These are phyloP conservation scores for Podila clonocystis DNA, from an alignment of 192 early-diverging fungal species.

Conservation along the genomic window DNA sequence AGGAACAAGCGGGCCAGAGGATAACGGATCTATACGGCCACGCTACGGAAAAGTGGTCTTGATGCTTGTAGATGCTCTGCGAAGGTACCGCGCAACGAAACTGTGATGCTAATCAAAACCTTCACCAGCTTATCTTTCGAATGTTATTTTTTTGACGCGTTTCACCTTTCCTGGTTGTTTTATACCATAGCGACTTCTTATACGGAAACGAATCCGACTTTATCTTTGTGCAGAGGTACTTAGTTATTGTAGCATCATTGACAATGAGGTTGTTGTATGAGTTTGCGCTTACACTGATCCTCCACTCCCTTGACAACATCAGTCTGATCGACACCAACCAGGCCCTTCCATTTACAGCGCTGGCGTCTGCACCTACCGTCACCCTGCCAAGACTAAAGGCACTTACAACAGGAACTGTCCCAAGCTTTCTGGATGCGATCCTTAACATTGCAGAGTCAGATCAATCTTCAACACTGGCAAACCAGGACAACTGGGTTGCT, in stretches of 20 bases:
- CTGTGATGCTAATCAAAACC: neutral
- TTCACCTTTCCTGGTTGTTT: neutral
- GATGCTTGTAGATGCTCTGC: slow-evolving; percentile 78
- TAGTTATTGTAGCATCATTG: neutral
- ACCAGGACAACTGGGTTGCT: slow-evolving; percentile 82
- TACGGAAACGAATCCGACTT: slow-evolving; percentile 72
- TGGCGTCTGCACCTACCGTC: slow-evolving; percentile 76
- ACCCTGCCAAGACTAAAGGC: slow-evolving; percentile 87
- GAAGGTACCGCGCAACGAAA: slow-evolving; percentile 56
- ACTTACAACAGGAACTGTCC: slow-evolving; percentile 78
- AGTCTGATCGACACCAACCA: slow-evolving; percentile 59
- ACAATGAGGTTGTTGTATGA: neutral
- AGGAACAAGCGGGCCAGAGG: neutral
- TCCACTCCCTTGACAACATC: slow-evolving; percentile 53
- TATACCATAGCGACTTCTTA: slow-evolving; percentile 70
- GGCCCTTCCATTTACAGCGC: slow-evolving; percentile 63
- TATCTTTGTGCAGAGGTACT: slow-evolving; percentile 67
- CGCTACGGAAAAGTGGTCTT: slow-evolving; percentile 69
- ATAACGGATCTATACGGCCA: slow-evolving; percentile 21
- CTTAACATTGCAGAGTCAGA: slow-evolving; percentile 84
- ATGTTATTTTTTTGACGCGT: no score
- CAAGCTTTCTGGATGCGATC: slow-evolving; percentile 84
- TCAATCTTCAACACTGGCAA: slow-evolving; percentile 61
- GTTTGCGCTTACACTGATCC: slow-evolving; percentile 33
- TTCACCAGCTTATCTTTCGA: slow-evolving; percentile 45